These are phyloP conservation scores for Vicia faba DNA, from an alignment of 306 rosid genomes.

Conservation along the genomic window DNA sequence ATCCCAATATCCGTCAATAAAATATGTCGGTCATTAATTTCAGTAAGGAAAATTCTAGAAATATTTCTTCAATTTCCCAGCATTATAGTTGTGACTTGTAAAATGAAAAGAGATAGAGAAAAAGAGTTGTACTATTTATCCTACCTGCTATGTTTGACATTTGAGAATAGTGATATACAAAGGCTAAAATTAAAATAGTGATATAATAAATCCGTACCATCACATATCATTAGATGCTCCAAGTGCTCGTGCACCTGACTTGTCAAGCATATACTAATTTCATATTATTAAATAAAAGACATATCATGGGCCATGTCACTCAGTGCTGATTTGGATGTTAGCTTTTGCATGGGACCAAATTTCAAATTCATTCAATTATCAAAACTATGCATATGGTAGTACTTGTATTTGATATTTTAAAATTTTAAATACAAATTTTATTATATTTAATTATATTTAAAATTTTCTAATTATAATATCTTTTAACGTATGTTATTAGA, in stretches of 20 bases:
- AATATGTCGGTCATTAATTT: no score
- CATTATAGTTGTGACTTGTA: no score
- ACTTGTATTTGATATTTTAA: no score
- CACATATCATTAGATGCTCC: slow-evolving; percentile 41
- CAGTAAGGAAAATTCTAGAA: no score
- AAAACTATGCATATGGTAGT: not conserved
- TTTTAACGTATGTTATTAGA: no score
- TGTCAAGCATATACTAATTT: slow-evolving; percentile 38
- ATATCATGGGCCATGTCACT: slow-evolving; percentile 4
- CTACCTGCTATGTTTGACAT: not conserved
- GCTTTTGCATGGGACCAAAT: slow-evolving; percentile 13
- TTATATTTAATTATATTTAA: no score
- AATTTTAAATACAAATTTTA: no score
- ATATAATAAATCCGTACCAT: slow-evolving; percentile 43
- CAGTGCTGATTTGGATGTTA: slow-evolving; percentile 23
- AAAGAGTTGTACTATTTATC: not conserved
- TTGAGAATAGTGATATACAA: not conserved
- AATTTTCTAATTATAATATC: no score
- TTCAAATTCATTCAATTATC: slow-evolving; percentile 2
- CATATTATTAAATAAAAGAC: not conserved
- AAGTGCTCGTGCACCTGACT: slow-evolving; percentile 52
- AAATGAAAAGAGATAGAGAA: not conserved
- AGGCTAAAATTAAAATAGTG: not conserved
- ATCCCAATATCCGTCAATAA: no score
- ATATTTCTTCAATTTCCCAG: no score